Conservation (phyloP, 192 early-diverging fungal genomes). For the Mortierella hygrophila region DNA sequence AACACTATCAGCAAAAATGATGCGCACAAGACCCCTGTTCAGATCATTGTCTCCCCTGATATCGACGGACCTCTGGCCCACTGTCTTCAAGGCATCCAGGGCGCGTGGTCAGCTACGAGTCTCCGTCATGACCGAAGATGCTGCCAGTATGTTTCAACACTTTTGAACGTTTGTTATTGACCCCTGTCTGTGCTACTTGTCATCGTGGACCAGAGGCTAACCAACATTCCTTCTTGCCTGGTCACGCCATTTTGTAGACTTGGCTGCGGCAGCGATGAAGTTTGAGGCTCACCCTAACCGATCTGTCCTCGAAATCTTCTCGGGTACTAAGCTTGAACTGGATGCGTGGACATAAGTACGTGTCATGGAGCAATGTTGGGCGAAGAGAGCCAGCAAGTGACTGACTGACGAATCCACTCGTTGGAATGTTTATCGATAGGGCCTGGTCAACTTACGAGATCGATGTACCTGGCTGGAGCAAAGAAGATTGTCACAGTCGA, state of each 20-base stretch:
- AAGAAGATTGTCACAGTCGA: slow-evolving; percentile 43
- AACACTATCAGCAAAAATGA: not conserved
- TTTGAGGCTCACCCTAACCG: slow-evolving; percentile 15
- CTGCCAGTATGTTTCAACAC: slow-evolving; percentile 19
- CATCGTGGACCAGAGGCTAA: no score
- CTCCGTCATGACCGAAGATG: slow-evolving; percentile 38
- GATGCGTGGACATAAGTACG: not conserved
- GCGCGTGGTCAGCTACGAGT: slow-evolving; percentile 36
- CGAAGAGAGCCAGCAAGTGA: not conserved
- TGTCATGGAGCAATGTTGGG: not conserved
- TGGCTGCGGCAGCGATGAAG: slow-evolving; percentile 27
- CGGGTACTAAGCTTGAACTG: slow-evolving; percentile 9
- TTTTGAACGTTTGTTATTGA: no score
- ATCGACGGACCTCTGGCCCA: slow-evolving; percentile 26
- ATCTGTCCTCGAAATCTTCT: slow-evolving; percentile 36
- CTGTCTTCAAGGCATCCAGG: slow-evolving; percentile 29
- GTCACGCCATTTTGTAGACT: slow-evolving; percentile 8
- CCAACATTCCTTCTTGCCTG: no score
- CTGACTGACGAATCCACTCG: not conserved
- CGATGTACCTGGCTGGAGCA: slow-evolving; percentile 44
- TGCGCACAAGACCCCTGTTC: slow-evolving; percentile 7
- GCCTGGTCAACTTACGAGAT: slow-evolving; percentile 45
- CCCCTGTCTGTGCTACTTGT: not conserved
- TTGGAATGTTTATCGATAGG: slow-evolving; percentile 5
- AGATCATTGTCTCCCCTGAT: slow-evolving; percentile 27